Percentiles rank a stretch among this genome's conserved stretches.
phyloP scores from a whole-genome alignment of 305 asterid species.

The Fraxinus greggii region DNA sequence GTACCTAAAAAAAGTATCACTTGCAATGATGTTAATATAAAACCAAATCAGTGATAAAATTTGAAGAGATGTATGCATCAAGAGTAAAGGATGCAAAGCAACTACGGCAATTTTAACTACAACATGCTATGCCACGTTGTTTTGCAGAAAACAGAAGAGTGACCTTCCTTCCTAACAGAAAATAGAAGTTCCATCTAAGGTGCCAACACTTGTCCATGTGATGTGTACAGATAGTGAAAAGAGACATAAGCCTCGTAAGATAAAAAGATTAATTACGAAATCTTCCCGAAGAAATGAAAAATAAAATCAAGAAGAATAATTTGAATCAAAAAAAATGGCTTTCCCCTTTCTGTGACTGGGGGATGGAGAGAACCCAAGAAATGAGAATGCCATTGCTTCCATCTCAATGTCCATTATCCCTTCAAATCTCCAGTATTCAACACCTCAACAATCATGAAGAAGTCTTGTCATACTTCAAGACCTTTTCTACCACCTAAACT shows the following conservation, averaged over 20 bases:
- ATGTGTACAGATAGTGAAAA: not conserved
- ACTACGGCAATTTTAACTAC: constrained; percentile 20
- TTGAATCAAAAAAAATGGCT: constrained; percentile 5
- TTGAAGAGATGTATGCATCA: constrained; percentile 26
- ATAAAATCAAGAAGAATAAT: constrained; percentile 5
- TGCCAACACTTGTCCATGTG: not conserved
- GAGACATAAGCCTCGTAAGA: constrained; percentile 3
- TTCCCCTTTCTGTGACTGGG: not conserved
- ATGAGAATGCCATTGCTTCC: constrained; percentile 13
- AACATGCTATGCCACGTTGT: constrained; percentile 10
- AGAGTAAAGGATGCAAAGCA: constrained; percentile 20
- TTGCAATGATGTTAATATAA: constrained; percentile 24
- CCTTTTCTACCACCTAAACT: not conserved
- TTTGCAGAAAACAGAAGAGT: constrained; percentile 1
- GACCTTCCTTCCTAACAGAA: not conserved
- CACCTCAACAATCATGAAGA: constrained; percentile 17
- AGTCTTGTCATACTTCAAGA: not conserved
- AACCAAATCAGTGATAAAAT: constrained; percentile 10
- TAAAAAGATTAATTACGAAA: constrained; percentile 2
- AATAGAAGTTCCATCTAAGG: constrained; percentile 12
- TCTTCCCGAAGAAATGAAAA: constrained; percentile 18
- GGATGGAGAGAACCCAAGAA: constrained; percentile 9
- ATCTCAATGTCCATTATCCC: constrained; percentile 17
- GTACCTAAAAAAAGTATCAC: constrained; percentile 57
- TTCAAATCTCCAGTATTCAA: constrained; percentile 1